phyloP scores from a whole-genome alignment of 305 asterid species.

The Fraxinus latifolia region DNA sequence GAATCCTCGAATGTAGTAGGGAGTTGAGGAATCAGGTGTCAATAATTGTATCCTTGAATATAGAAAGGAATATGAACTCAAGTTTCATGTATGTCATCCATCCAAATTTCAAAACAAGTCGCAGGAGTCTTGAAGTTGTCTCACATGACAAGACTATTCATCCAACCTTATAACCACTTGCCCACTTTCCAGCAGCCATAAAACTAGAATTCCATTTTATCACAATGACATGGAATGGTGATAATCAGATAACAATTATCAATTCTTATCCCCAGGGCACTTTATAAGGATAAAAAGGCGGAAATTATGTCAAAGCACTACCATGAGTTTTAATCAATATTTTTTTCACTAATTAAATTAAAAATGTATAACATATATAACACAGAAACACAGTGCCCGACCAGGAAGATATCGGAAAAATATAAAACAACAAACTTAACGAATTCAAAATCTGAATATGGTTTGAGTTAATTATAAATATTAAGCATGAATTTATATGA shows the following conservation, averaged over 20 bases:
- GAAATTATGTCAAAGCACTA: not conserved
- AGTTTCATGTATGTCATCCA: not conserved
- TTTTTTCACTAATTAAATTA: not conserved
- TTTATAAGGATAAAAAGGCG: not conserved
- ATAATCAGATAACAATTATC: not conserved
- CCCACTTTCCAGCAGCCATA: not conserved
- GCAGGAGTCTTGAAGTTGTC: not conserved
- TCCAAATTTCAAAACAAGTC: not conserved
- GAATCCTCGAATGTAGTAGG: not conserved
- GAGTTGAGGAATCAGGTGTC: not conserved
- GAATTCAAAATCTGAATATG: conserved; percentile 19
- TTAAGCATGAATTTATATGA: conserved; percentile 15
- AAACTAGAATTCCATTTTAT: not conserved
- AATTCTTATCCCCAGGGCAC: conserved; percentile 9
- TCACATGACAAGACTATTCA: not conserved
- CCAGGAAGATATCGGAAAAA: conserved; percentile 1
- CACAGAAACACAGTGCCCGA: conserved; percentile 15
- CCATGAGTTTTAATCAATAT: not conserved
- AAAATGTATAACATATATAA: not conserved
- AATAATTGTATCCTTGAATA: not conserved
- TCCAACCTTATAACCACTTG: not conserved
- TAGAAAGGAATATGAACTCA: not conserved
- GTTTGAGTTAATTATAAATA: conserved; percentile 7
- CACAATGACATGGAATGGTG: not conserved
- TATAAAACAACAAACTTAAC: not conserved